A percentile compares a stretch with the other conserved stretches of the same genome.
These are phyloP conservation scores for Plasmodium cynomolgi DNA, from an alignment of 169 alveolate genomes.

Conservation along the genomic window DNA sequence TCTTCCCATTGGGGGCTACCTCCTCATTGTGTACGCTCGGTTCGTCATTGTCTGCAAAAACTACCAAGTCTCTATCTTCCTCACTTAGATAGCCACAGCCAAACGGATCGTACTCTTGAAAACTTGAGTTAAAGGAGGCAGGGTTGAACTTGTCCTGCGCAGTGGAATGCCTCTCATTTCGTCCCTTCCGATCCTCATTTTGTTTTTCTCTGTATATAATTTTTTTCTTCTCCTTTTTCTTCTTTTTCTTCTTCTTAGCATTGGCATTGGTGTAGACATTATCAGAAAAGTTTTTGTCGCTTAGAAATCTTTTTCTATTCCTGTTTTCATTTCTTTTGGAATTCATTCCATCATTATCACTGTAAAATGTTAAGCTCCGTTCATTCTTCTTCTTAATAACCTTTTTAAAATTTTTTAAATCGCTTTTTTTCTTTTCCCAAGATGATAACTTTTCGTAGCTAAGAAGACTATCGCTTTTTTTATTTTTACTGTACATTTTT, in stretches of 20 bases:
- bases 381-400: conserved; percentile 70
- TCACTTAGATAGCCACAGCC: conserved; percentile 69
- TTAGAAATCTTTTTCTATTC: conserved; percentile 3
- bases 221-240: conserved; percentile 30
- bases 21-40: background rate
- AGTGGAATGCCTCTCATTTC: background rate
- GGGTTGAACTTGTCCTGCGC: conserved; percentile 10
- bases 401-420: conserved; percentile 51
- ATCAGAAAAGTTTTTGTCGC: conserved; percentile 54
- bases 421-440: conserved; percentile 62
- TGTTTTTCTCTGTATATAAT: conserved; percentile 32
- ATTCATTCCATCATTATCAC: conserved; percentile 48
- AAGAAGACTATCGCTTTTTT: conserved; percentile 22
- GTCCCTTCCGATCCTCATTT: background rate
- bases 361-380: conserved; percentile 32
- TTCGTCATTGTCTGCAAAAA: conserved; percentile 72
- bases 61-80: conserved; percentile 69
- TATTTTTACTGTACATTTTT: conserved; percentile 9
- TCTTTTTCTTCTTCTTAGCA: conserved; percentile 32
- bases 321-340: conserved; percentile 11
- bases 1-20: background rate
- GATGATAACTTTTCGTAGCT: conserved; percentile 60
- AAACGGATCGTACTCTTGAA: conserved; percentile 74
- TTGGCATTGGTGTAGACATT: conserved; percentile 5
- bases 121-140: conserved; percentile 6